Evolutionary conservation across 2,329 filamentous ascomycete genomes (phyloP).

Genomic region (Aureobasidium mangrovei): DNA sequence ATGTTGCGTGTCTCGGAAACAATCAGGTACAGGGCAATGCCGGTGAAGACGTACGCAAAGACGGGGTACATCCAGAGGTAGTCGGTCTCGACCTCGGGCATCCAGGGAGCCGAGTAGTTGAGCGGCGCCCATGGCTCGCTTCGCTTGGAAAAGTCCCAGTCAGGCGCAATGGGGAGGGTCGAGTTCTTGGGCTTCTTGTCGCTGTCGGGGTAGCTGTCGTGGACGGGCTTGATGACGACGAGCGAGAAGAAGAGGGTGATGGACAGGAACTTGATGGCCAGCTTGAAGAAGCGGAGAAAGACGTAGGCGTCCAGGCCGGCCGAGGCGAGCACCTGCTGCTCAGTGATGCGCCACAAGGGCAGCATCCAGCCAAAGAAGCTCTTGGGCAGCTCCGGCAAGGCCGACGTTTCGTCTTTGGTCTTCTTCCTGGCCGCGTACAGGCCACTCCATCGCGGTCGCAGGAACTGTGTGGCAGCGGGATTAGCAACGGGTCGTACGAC

Average conservation of each 20-base stretch:
- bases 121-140: not conserved
- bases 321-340: constrained; percentile 80
- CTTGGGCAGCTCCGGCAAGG: constrained; percentile 71
- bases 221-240: constrained; percentile 75
- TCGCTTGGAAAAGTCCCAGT: not conserved
- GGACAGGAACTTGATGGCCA: constrained; percentile 76
- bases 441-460: constrained; percentile 84
- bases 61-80: constrained; percentile 89
- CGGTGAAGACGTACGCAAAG: constrained; percentile 92
- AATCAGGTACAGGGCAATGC: constrained; percentile 71
- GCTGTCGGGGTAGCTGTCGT: constrained; percentile 53
- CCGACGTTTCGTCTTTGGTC: constrained; percentile 54
- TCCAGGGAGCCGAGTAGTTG: constrained; percentile 8
- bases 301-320: constrained; percentile 94
- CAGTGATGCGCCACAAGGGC: constrained; percentile 70
- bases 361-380: constrained; percentile 91
- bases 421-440: constrained; percentile 85
- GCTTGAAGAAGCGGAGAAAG: constrained; percentile 91
- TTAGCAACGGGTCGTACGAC: not conserved
- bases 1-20: constrained; percentile 75
- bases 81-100: constrained; percentile 32
- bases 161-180: constrained; percentile 11
- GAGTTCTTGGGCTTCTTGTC: constrained; percentile 23
- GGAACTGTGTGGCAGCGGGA: constrained; percentile 44
- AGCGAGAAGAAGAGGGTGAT: constrained; percentile 75